Base-by-base conservation (phyloP, 495 filamentous ascomycete species). In the Neurospora sp. region DNA sequence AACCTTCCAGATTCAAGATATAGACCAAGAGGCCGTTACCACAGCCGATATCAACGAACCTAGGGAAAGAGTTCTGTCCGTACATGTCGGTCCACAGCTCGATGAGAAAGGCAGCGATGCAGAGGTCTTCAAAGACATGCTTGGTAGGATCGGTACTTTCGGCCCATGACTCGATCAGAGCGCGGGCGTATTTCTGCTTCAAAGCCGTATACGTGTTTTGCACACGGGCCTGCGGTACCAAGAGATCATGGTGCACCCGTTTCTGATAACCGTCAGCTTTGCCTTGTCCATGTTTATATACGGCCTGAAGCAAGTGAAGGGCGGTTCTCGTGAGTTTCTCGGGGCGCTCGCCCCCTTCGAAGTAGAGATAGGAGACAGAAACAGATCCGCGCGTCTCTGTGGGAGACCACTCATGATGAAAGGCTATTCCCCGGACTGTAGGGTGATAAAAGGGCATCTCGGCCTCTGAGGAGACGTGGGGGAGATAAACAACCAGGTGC, bases 41-140 rank as follows among this genome's bases (percentile, higher is more conserved):
- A 78, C 96, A 98, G 18, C 94, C 96, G 69, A 99, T 91, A 78
- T 98, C 96, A 11, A 98, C 92, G 77, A 99, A 99, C 6, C 95
- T 94, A 1, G 93, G 93, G 77, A 97, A 97, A 1, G 77, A 76
- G 20, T 73, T 76, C 69, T 79, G 73, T 18, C 79, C 82, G 78
- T 98, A 98, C 90, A 97, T 96, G 73, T 91, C 88, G 70, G 85
- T 81, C 96, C 96, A 99, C 11, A 98, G 85, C 85, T 97, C 95
- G 39, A 98, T 91, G 46, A 99, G 82, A 77, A 98, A 98, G 11
- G 96, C 93, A 1, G 96, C 91, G 73, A 98, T 96, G n/a, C 89
- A 84, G 23, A 99, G 82, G 79, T 98, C 94, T 79, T 98, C 96
- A 80, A 97, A 97, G 9, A 98, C 93, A 81, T 98, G 94, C 79